Base-by-base conservation (phyloP, 2,329 filamentous ascomycete genomes). In the Bretziella fagacearum region DNA sequence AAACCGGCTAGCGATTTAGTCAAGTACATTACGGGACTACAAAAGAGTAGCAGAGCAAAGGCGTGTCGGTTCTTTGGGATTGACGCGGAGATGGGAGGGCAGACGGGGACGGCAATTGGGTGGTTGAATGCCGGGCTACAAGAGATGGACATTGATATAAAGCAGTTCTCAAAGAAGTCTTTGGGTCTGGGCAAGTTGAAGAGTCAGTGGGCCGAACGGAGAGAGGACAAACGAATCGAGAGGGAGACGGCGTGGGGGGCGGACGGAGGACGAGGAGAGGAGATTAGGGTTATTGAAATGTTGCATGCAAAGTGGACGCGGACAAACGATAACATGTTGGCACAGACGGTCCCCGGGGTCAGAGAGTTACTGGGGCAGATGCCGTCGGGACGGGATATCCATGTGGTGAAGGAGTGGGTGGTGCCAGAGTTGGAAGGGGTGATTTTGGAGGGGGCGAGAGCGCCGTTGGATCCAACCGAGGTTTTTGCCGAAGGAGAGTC, bases 31-130 rank as follows among this genome's bases (percentile, higher is more conserved):
- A 77, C 82, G 17, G 82, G 91, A 53, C 62, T 96, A 17, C 70
- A 77, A 13, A 71, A 77, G 44, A 84, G 83, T 1, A 78, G 84
- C 35, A 74, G 84, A 45, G 89, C 83, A 18, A 86, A 85, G 54
- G 86, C 87, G 0, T 93, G 86, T 57, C 73, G 91, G 1, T 94
- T 96, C 59, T 79, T 95, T 48, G 91, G 79, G 1, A 80, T 96
- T 43, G 86, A 95, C 59, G 82, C 87, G 2, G 91, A 98, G 57
- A 59, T 86, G 8, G 76, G 77, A 1, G 84, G 82, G 0, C 79
- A 89, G 61, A 82, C 81, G 1, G 91, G 87, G 1, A 80, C 80
- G 44, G 91, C 76, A 0, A 83, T 98, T 49, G 86, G 83, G 1
- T 96, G 89, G 86, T 63, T 94, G 39, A 70, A 76, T 35, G 86